These are phyloP conservation scores for Coprinellus aureogranulatus DNA, from an alignment of 768 basidiomycete genomes.

Conservation along the genomic window DNA sequence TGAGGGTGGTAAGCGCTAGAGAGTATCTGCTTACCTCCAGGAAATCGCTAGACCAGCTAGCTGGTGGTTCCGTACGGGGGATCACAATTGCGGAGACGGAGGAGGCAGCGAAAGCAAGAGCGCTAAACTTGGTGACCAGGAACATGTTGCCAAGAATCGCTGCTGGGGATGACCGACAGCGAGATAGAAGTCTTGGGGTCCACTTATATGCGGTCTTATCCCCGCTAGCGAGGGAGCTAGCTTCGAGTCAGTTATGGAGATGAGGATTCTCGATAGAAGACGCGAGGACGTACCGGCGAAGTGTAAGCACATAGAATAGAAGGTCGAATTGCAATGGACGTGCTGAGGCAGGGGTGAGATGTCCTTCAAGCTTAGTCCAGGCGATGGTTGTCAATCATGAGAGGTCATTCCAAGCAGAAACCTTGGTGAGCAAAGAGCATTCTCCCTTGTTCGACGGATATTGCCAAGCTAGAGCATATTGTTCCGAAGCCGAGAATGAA, in stretches of 20 bases:
- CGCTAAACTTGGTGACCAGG: constrained; percentile 36
- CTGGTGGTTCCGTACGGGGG: constrained; percentile 39
- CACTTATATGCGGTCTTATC: constrained; percentile 21
- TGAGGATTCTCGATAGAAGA: constrained; percentile 3
- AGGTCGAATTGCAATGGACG: not conserved
- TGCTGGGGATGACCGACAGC: constrained; percentile 27
- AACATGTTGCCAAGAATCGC: constrained; percentile 34
- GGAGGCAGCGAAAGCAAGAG: constrained; percentile 41
- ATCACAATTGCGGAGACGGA: constrained; percentile 40
- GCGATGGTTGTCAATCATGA: not conserved
- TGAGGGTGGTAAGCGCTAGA: not conserved
- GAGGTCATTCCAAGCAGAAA: not conserved
- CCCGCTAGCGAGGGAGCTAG: not conserved
- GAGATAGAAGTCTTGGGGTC: constrained; percentile 17
- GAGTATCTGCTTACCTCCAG: constrained; percentile 40
- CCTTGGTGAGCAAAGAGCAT: not conserved
- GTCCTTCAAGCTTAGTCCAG: constrained; percentile 7
- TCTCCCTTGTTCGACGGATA: not conserved
- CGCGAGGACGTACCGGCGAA: constrained; percentile 1
- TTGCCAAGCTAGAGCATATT: not conserved
- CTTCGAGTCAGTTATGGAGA: constrained; percentile 1
- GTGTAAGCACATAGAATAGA: constrained; percentile 8
- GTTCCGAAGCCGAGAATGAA: too few relatives aligned
- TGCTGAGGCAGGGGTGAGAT: not conserved
- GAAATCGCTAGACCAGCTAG: constrained; percentile 40